These are phyloP conservation scores for Hyphopichia buzzinii DNA, from an alignment of 1,139 yeast genomes.

Conservation along the genomic window DNA sequence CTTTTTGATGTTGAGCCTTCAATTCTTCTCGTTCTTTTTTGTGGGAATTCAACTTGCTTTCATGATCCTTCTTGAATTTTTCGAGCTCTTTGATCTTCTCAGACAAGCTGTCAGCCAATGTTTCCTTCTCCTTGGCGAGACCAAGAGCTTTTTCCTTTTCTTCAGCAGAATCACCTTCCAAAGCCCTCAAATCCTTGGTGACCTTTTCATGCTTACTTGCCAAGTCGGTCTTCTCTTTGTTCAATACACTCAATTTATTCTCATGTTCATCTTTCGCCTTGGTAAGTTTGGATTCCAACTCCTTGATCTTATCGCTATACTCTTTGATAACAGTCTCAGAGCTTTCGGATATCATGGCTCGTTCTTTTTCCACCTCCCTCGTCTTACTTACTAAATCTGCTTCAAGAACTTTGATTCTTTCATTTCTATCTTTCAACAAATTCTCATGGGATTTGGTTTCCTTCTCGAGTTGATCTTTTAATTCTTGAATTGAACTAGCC, in stretches of 20 bases:
- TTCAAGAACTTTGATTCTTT: slow-evolving; percentile 11
- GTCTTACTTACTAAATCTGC: slow-evolving; percentile 27
- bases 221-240: slow-evolving; percentile 7
- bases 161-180: not conserved
- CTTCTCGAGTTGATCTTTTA: slow-evolving; percentile 3
- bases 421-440: slow-evolving; percentile 8
- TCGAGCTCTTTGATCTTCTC: slow-evolving; percentile 5
- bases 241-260: slow-evolving; percentile 7
- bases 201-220: not conserved
- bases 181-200: not conserved
- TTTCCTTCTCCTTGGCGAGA: slow-evolving; percentile 4
- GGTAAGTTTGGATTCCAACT: slow-evolving; percentile 17
- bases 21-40: slow-evolving; percentile 4
- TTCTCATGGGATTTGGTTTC: slow-evolving; percentile 9
- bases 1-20: not conserved
- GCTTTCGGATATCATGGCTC: slow-evolving; percentile 44
- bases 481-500: not conserved
- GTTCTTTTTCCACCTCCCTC: slow-evolving; percentile 49
- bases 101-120: slow-evolving; percentile 4
- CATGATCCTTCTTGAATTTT: slow-evolving; percentile 1
- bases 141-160: not conserved
- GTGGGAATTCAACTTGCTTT: not conserved
- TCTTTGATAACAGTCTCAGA: slow-evolving; percentile 50
- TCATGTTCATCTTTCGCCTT: slow-evolving; percentile 12
- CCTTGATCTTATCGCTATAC: slow-evolving; percentile 45